Percentiles rank a stretch among this genome's conserved stretches.
These are phyloP conservation scores for Metschnikowia noctiluminum DNA, from an alignment of 805 yeast genomes.

Conservation along the genomic window DNA sequence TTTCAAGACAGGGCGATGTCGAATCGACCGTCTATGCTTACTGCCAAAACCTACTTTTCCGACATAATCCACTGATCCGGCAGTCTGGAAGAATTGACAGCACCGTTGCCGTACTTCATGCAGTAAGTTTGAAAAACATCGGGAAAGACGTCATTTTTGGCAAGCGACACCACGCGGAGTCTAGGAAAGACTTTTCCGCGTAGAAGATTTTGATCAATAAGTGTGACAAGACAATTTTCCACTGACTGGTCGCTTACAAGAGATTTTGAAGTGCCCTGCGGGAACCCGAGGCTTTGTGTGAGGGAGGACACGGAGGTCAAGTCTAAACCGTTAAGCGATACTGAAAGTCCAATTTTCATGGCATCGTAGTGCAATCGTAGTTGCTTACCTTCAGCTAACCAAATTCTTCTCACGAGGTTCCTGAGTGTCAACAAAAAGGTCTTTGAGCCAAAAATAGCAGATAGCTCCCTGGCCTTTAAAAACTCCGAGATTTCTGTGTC, in stretches of 20 bases:
- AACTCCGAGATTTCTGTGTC: conserved; percentile 25
- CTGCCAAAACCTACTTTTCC: background rate
- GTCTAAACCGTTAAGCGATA: conserved; percentile 14
- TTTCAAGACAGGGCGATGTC: too few relatives aligned
- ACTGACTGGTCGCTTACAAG: conserved; percentile 37
- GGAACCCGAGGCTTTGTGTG: background rate
- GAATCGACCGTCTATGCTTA: background rate
- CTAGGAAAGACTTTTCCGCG: conserved; percentile 50
- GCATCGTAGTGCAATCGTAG: conserved; percentile 29
- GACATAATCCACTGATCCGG: conserved; percentile 17
- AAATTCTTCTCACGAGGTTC: conserved; percentile 38
- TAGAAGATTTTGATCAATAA: conserved; percentile 53
- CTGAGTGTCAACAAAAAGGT: conserved; percentile 44
- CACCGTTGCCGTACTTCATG: conserved; percentile 17
- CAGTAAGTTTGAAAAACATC: conserved; percentile 20
- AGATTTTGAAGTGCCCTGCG: background rate
- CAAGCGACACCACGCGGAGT: conserved; percentile 37
- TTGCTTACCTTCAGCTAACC: conserved; percentile 26
- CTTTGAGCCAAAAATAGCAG: conserved; percentile 46
- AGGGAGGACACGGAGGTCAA: conserved; percentile 10
- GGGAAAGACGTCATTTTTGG: conserved; percentile 45
- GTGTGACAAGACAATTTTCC: conserved; percentile 48
- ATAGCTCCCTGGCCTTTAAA: conserved; percentile 35
- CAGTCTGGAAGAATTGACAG: conserved; percentile 9
- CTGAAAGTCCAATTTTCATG: conserved; percentile 21